Conservation (phyloP, 345 rosid genomes). For the Salix koriyanagi region DNA sequence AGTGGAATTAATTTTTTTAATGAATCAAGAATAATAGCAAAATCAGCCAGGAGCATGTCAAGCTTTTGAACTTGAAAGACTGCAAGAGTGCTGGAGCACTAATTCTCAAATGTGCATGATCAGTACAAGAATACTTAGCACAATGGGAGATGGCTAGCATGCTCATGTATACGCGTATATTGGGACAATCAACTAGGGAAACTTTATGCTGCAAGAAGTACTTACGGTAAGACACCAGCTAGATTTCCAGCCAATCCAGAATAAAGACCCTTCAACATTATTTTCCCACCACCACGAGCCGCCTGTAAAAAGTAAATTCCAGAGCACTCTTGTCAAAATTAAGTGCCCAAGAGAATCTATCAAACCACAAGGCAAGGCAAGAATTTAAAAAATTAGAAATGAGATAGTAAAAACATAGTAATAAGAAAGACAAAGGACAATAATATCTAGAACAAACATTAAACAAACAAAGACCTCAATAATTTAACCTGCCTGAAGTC, state of each 20-base stretch:
- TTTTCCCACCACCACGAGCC: conserved; percentile 82
- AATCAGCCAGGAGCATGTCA: background rate
- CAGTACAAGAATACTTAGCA: background rate
- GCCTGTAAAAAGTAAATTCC: conserved; percentile 36
- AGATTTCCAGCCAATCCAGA: conserved; percentile 93
- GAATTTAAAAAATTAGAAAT: background rate
- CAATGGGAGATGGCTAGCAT: background rate
- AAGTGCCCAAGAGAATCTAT: background rate
- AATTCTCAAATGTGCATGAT: background rate
- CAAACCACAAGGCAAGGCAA: background rate
- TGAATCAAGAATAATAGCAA: background rate
- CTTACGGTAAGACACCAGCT: conserved; percentile 95
- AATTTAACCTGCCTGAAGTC: conserved; percentile 79
- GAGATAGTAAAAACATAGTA: background rate
- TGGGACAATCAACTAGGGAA: background rate
- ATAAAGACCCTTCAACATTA: conserved; percentile 78
- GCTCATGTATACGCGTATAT: background rate
- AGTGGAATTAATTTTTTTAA: background rate
- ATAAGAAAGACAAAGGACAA: background rate
- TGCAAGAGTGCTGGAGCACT: background rate
- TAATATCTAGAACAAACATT: background rate
- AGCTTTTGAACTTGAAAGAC: background rate
- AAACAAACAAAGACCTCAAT: background rate
- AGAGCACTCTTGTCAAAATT: background rate
- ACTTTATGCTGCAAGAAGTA: conserved; percentile 9